Evolutionary conservation across 352 stramenopile genomes (phyloP).

Genomic region (Phytophthora pinifolia): DNA sequence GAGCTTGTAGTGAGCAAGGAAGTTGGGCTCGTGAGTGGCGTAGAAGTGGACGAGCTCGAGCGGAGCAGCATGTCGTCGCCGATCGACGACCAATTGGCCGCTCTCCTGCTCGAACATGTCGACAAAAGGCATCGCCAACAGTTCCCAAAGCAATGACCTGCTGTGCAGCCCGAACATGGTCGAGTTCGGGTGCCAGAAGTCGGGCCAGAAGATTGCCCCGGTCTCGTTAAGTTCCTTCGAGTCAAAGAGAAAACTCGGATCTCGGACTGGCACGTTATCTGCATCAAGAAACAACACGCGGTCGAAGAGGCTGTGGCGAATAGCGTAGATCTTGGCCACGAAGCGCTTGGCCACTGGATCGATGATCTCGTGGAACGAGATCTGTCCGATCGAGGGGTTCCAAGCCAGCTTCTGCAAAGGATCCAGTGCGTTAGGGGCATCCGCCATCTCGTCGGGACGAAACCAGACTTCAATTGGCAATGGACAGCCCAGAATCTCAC

Average conservation of each 20-base stretch:
- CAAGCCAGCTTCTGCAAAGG: slow-evolving; percentile 24
- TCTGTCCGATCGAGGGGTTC: slow-evolving; percentile 8
- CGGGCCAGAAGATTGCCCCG: slow-evolving; percentile 27
- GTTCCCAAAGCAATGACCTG: slow-evolving; percentile 38
- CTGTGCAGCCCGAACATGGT: slow-evolving; percentile 34
- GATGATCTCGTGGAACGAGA: slow-evolving; percentile 29
- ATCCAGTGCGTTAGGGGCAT: slow-evolving; percentile 5
- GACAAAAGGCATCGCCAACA: slow-evolving; percentile 44
- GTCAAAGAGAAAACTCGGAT: slow-evolving; percentile 57
- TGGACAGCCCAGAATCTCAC: slow-evolving; percentile 28
- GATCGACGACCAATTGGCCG: slow-evolving; percentile 53
- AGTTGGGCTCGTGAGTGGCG: slow-evolving; percentile 40
- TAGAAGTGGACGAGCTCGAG: slow-evolving; percentile 42
- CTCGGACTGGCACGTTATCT: slow-evolving; percentile 47
- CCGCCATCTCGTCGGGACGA: slow-evolving; percentile 33
- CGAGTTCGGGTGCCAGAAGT: slow-evolving; percentile 27
- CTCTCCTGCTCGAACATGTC: slow-evolving; percentile 75
- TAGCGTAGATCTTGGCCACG: slow-evolving; percentile 50
- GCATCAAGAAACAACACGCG: slow-evolving; percentile 55
- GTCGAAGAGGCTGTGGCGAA: slow-evolving; percentile 40
- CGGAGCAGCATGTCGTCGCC: slow-evolving; percentile 26
- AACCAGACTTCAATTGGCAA: slow-evolving; percentile 69
- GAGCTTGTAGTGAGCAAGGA: slow-evolving; percentile 40
- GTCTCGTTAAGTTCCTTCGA: slow-evolving; percentile 7
- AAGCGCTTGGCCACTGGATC: slow-evolving; percentile 39